phyloP scores from a whole-genome alignment of 2,329 filamentous ascomycete species.

The Aspergillus eucalypticola region DNA sequence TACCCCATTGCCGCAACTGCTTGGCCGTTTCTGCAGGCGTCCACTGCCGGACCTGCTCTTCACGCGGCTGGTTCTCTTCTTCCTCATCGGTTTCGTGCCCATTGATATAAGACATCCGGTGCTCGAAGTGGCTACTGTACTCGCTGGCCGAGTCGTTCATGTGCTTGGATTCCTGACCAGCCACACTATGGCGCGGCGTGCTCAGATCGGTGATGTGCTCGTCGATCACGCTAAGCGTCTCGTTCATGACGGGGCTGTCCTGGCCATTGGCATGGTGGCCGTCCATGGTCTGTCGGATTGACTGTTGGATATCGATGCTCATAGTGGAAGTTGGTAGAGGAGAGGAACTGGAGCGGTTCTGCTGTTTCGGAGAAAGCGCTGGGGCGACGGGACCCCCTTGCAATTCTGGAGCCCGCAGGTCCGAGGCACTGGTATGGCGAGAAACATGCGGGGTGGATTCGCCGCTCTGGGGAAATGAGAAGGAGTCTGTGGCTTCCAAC shows the following conservation, averaged over 20 bases:
- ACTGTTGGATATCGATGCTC: constrained; percentile 44
- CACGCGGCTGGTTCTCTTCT: constrained; percentile 68
- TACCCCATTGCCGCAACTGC: constrained; percentile 79
- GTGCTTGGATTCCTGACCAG: constrained; percentile 52
- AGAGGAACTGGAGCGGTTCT: constrained; percentile 38
- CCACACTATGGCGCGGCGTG: constrained; percentile 57
- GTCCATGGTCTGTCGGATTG: constrained; percentile 49
- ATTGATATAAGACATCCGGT: constrained; percentile 85
- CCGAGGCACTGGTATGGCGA: constrained; percentile 38
- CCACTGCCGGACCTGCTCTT: constrained; percentile 78
- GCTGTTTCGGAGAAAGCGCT: constrained; percentile 25
- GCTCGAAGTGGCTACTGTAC: constrained; percentile 76
- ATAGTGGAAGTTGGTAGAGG: constrained; percentile 38
- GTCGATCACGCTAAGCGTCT: constrained; percentile 93
- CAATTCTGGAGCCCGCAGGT: constrained; percentile 26
- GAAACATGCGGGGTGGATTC: constrained; percentile 45
- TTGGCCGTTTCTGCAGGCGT: constrained; percentile 79
- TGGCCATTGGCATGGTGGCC: constrained; percentile 51
- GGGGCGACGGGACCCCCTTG: constrained; percentile 20
- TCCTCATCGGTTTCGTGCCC: constrained; percentile 96
- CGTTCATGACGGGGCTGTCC: constrained; percentile 81
- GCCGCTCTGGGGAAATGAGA: constrained; percentile 32
- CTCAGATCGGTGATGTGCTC: constrained; percentile 92
- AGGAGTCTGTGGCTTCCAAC: constrained; percentile 22
- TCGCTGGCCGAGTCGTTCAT: constrained; percentile 82